Base-by-base conservation (phyloP, 352 stramenopile species). In the Pythium vanterpoolii region DNA sequence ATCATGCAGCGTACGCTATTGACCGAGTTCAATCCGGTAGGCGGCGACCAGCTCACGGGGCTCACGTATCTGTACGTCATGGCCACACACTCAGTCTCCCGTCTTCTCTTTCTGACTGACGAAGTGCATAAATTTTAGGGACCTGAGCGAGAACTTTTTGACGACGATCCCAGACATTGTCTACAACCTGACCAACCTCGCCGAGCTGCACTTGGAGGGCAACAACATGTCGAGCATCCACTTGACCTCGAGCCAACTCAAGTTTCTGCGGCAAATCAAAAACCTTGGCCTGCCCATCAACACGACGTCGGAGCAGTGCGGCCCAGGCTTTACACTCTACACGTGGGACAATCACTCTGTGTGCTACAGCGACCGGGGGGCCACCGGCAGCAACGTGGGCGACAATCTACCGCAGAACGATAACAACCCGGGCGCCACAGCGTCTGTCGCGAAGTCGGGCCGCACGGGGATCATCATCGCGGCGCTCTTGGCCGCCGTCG, bases 91-190 rank as follows among this genome's bases (percentile, higher is more conserved):
- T 6, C 23, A 14, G 7, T 49, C 21, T 33, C 10, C 18, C 26
- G 10, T 38, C 9, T 26, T 45, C 30, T 51, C 36, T 64, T 8
- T 34, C 14, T 36, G 62, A 6, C 45, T 73, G 36, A 68, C 44
- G 10, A 28, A 11, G 7, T 21, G 49, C 57, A 3, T 44, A 36
- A 45, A 26, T 9, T 49, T 43, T 51, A 92, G 82, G 60, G 79
- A 92, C 52, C 59, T 92, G 51, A 68, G 72, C 40, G 69, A 89
- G 60, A 92, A 92, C 34, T 31, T 68, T 24, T 55, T 92, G 16
- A 78, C 82, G 0, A 67, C 78, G 18, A 90, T 92, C 34, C 82
- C 82, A 9, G 59, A 65, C 11, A 74, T 86, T 61, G 79, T 91
- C 63, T 91, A 84, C 71, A 73, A 86, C 59, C 73, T 89, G 57